Percentiles rank a stretch among this genome's conserved stretches.
phyloP scores from a whole-genome alignment of 1,284 basidiomycete genomes.

The Vanrija pseudolonga region DNA sequence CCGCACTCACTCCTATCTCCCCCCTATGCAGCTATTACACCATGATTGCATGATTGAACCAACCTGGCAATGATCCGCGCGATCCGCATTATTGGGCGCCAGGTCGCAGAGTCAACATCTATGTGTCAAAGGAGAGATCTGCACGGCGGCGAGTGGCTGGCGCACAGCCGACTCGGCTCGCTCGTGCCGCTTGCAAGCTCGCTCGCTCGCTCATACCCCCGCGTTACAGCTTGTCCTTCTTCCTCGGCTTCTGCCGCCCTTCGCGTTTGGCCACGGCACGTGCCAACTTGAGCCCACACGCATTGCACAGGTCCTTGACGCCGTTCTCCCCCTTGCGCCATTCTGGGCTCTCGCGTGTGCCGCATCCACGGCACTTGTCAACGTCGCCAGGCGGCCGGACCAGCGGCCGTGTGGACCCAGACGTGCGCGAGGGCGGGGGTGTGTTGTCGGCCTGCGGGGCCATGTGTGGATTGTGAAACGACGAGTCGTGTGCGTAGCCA shows the following conservation, averaged over 20 bases:
- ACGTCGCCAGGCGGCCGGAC: conserved; percentile 64
- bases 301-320: conserved; percentile 88
- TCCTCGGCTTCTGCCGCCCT: conserved; percentile 46
- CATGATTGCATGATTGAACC: too few species aligned
- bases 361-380: conserved; percentile 74
- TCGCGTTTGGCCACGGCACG: conserved; percentile 47
- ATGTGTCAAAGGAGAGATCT: too few species aligned
- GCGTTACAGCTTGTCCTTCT: conserved; percentile 31
- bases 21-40: too few species aligned
- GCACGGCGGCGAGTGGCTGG: too few species aligned
- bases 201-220: background rate
- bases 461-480: conserved; percentile 7
- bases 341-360: conserved; percentile 79
- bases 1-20: too few species aligned
- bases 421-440: conserved; percentile 6
- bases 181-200: too few species aligned
- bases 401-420: conserved; percentile 21
- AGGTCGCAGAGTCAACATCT: too few species aligned
- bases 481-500: background rate
- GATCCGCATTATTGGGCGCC: too few species aligned
- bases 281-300: conserved; percentile 56
- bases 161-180: too few species aligned
- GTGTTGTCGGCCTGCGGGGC: background rate
- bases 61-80: too few species aligned
- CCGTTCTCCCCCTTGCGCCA: conserved; percentile 83